These are phyloP conservation scores for Pichia kluyveri DNA, from an alignment of 805 yeast genomes.

Conservation along the genomic window DNA sequence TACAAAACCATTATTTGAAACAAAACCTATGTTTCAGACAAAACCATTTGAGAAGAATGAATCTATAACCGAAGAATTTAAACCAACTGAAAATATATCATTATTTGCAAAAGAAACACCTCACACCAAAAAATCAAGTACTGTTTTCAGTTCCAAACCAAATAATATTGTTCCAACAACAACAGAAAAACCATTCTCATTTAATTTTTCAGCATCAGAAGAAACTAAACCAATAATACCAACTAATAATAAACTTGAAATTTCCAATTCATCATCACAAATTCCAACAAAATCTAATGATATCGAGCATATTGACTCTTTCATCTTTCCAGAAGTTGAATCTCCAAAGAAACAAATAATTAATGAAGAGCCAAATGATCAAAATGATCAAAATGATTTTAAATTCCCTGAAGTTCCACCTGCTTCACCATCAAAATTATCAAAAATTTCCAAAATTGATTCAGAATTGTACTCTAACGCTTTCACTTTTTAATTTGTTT, in stretches of 20 bases:
- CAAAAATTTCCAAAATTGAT: not conserved
- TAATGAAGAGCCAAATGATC: not conserved
- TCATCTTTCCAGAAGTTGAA: conserved; percentile 17
- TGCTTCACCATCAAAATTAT: not conserved
- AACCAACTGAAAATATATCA: too few species aligned
- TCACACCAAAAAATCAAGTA: too few species aligned
- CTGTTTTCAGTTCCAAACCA: too few species aligned
- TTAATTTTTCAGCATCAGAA: too few species aligned
- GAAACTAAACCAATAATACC: not conserved
- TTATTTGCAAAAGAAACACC: not conserved
- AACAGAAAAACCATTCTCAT: too few species aligned
- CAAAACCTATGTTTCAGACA: too few species aligned
- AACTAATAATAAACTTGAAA: not conserved
- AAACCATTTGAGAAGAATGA: not conserved
- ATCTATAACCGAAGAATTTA: not conserved
- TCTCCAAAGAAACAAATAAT: not conserved
- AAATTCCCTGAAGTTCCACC: not conserved
- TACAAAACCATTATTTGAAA: too few species aligned
- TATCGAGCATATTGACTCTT: conserved; percentile 14
- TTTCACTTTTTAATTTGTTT: not conserved
- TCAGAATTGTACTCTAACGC: not conserved
- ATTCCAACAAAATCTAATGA: not conserved
- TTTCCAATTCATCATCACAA: not conserved
- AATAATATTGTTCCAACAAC: too few species aligned
- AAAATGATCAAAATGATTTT: not conserved